Conservation (phyloP, 2,329 filamentous ascomycete genomes). For the Metarhizium anisopliae region DNA sequence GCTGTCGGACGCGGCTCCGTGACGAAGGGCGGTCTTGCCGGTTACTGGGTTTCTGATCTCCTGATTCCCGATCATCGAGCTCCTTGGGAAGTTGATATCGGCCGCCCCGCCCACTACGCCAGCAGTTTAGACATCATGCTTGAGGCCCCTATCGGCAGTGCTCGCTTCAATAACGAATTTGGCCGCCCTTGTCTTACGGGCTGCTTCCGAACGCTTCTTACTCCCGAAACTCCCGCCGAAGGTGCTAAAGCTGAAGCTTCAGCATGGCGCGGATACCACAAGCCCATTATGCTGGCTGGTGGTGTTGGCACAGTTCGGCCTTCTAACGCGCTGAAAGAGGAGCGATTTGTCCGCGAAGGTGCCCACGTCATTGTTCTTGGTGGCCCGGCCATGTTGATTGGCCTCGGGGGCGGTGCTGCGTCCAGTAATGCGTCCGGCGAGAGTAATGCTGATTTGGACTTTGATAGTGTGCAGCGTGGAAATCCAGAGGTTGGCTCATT, state of each 20-base stretch:
- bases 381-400: conserved; percentile 95
- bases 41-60: conserved; percentile 93
- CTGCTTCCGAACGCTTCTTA: conserved; percentile 84
- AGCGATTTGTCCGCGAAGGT: conserved; percentile 70
- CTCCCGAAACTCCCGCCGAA: conserved; percentile 18
- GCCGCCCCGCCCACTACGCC: conserved; percentile 84
- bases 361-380: conserved; percentile 88
- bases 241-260: conserved; percentile 32
- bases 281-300: conserved; percentile 97
- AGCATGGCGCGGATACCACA: conserved; percentile 78
- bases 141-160: conserved; percentile 89
- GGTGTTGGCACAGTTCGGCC: conserved; percentile 89
- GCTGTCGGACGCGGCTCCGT: conserved; percentile 87
- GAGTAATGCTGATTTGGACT: conserved; percentile 85
- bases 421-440: conserved; percentile 85
- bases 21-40: conserved; percentile 84
- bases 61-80: conserved; percentile 73
- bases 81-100: conserved; percentile 88
- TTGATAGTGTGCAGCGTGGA: conserved; percentile 92
- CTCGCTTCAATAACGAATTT: conserved; percentile 96
- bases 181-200: conserved; percentile 81
- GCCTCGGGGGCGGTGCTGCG: conserved; percentile 87
- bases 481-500: conserved; percentile 59
- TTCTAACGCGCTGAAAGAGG: conserved; percentile 80
- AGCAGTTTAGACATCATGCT: conserved; percentile 96